Evolutionary conservation across 805 yeast species (phyloP), one percentile per base, ranked within the genome.

Genomic region (Nakazawaea peltata): DNA sequence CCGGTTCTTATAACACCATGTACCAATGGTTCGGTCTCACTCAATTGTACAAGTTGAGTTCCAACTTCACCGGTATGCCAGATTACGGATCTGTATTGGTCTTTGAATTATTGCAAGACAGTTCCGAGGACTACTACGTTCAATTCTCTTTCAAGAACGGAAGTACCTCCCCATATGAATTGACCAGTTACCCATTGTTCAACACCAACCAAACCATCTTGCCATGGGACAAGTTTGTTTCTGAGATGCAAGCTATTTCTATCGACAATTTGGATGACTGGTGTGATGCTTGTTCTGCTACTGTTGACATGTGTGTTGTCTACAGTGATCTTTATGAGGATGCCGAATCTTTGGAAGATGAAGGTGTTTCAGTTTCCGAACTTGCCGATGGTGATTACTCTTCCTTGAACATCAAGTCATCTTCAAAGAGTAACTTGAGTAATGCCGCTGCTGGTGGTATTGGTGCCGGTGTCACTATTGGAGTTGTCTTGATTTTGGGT

Each of bases 401-500:
- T 7, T 39, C 51, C 7, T 44, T 51, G 22, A 41, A 45, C 32
- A 31, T 49, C 32, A 17, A 22, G 2, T 23, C 36, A 19, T 7
- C 19, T 17, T 17, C 34, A 23, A 32, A 32, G 6, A 41, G 49
- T 29, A 43, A 48, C 9, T 47, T 63, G 32, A 32, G 57, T 5
- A 49, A 56, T 14, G 71, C 70, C 9, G 69, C 41, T 26, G 73
- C 72, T 19, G 73, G 73, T 38, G 73, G 72, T 37, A 65, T 67
- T 42, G 74, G 74, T 41, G 73, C 71, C 21, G 71, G 71, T 42
- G 59, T 53, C 26, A 61, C 65, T 23, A 49, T 68, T 35, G 67
- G 62, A 38, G 70, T 63, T 8, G 43, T 65, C 44, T 39, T 53
- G 24, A 41, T 67, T 21, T 26, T 53, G 14, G 69, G 61, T 32